Percentiles rank a stretch among this genome's conserved stretches.
These are phyloP conservation scores for Cladophialophora exuberans DNA, from an alignment of 2,329 filamentous ascomycete species.

Conservation along the genomic window DNA sequence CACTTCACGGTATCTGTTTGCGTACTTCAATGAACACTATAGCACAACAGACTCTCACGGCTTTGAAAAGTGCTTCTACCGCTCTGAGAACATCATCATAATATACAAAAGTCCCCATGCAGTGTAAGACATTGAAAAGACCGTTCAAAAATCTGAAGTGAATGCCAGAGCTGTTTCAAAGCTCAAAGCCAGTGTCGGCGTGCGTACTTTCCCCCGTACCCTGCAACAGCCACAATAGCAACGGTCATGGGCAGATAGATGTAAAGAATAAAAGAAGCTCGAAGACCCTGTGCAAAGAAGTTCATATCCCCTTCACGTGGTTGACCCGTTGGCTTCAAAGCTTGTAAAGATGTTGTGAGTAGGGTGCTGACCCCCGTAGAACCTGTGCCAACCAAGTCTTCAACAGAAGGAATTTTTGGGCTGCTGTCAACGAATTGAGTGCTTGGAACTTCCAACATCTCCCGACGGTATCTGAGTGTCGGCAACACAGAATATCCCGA, in stretches of 20 bases:
- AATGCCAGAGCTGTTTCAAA: background rate
- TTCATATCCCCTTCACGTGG: conserved; percentile 6
- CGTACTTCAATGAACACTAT: too few relatives aligned
- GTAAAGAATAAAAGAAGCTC: background rate
- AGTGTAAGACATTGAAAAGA: background rate
- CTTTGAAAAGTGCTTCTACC: too few relatives aligned
- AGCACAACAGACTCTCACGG: too few relatives aligned
- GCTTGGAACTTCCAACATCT: conserved; percentile 16
- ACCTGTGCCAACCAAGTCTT: background rate
- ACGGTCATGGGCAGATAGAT: background rate
- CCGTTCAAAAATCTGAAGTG: background rate
- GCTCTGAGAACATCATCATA: too few relatives aligned
- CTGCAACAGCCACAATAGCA: background rate
- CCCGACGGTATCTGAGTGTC: background rate
- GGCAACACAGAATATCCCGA: conserved; percentile 10
- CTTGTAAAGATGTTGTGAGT: background rate
- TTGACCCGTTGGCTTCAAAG: conserved; percentile 16
- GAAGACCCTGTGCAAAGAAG: conserved; percentile 8
- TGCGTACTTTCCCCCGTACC: background rate
- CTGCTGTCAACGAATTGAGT: conserved; percentile 4
- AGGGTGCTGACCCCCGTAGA: background rate
- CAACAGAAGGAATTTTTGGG: background rate
- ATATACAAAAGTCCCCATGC: too few relatives aligned
- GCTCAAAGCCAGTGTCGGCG: background rate
- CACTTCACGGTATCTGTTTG: too few relatives aligned